Conservation (phyloP, 2,329 filamentous ascomycete genomes). For the Fusarium scirpi region DNA sequence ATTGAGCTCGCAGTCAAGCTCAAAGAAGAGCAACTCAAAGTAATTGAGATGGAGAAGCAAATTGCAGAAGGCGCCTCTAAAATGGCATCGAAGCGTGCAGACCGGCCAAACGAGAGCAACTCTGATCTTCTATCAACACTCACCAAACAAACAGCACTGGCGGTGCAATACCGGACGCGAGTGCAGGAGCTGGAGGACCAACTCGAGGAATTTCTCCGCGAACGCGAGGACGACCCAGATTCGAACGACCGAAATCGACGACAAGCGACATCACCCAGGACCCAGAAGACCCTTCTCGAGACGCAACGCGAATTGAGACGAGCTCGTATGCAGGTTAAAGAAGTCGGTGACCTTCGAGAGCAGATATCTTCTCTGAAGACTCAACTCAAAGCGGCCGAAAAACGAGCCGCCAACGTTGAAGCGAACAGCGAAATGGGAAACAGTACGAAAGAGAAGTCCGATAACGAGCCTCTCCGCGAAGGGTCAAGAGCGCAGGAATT, state of each 20-base stretch:
- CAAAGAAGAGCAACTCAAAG: conserved; percentile 74
- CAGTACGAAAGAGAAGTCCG: conserved; percentile 47
- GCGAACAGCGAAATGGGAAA: conserved; percentile 31
- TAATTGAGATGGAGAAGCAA: conserved; percentile 71
- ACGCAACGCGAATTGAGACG: conserved; percentile 66
- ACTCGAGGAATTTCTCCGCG: conserved; percentile 57
- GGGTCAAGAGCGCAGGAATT: conserved; percentile 53
- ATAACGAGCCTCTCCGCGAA: conserved; percentile 38
- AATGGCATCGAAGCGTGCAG: conserved; percentile 55
- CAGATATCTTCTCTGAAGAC: conserved; percentile 66
- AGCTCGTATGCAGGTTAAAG: conserved; percentile 65
- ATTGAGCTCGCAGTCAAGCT: conserved; percentile 74
- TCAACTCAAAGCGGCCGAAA: conserved; percentile 62
- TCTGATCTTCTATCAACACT: conserved; percentile 65
- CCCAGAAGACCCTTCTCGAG: conserved; percentile 64
- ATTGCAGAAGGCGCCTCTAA: conserved; percentile 71
- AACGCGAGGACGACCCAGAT: conserved; percentile 52
- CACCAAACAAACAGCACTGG: conserved; percentile 67
- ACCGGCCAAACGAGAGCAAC: conserved; percentile 58
- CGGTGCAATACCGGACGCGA: conserved; percentile 68
- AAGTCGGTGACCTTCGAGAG: conserved; percentile 63
- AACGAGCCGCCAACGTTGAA: conserved; percentile 55
- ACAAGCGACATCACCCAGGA: conserved; percentile 60
- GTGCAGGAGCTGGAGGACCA: conserved; percentile 69
- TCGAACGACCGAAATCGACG: conserved; percentile 51